Evolutionary conservation across 139 green algal species (phyloP).

Genomic region (Picochlorum sp.): DNA sequence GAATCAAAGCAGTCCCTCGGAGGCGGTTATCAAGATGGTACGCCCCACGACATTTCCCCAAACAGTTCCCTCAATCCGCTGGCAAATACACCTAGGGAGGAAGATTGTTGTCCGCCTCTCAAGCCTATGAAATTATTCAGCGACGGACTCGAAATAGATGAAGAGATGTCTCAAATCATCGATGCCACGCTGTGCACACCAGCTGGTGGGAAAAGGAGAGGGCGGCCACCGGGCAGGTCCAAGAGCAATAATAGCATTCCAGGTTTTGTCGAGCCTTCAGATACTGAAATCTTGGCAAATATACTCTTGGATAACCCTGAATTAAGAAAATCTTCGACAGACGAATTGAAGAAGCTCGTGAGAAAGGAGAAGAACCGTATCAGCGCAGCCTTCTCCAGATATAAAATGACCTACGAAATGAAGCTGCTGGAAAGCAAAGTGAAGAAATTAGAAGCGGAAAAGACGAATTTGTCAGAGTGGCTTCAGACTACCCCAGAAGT

Average conservation of each 20-base stretch:
- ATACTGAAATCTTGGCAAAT: conserved; percentile 10
- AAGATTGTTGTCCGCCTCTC: background rate
- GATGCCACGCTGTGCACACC: background rate
- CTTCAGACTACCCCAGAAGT: background rate
- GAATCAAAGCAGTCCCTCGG: background rate
- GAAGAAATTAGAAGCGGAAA: conserved; percentile 2
- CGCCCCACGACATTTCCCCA: too few species aligned
- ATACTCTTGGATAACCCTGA: conserved; percentile 6
- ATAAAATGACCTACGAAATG: background rate
- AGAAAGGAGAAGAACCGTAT: conserved; percentile 17
- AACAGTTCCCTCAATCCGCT: too few species aligned
- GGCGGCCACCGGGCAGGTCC: conserved; percentile 4
- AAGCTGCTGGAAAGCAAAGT: background rate
- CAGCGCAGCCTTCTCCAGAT: conserved; percentile 5
- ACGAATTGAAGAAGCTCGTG: conserved; percentile 10
- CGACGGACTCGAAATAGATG: conserved; percentile 4
- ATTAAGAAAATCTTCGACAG: background rate
- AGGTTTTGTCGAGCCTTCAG: background rate
- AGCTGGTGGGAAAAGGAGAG: conserved; percentile 5
- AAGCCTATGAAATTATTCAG: background rate
- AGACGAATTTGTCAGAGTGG: conserved; percentile 4
- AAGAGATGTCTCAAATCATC: background rate
- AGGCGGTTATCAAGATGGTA: too few species aligned
- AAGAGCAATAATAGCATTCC: background rate
- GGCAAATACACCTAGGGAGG: too few species aligned